Evolutionary conservation across 2,329 filamentous ascomycete species (phyloP).

Genomic region (Monilinia aucupariae): DNA sequence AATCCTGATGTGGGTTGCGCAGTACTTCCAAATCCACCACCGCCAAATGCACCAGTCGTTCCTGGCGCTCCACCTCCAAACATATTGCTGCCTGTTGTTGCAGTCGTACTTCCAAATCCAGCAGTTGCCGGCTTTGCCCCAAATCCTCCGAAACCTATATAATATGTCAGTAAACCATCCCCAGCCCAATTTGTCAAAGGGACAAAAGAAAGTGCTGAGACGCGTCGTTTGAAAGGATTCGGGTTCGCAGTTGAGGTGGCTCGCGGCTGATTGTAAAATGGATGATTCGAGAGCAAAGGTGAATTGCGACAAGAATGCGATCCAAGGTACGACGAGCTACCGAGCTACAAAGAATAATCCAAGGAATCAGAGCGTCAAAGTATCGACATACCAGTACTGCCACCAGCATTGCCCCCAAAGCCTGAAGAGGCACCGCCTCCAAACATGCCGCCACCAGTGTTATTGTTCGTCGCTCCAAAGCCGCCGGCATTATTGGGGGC

Average conservation of each 20-base stretch:
- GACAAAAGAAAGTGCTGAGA: neutral
- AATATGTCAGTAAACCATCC: conserved; percentile 22
- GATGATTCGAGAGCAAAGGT: conserved; percentile 12
- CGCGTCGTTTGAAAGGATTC: neutral
- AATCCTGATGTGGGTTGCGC: conserved; percentile 25
- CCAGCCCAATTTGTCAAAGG: neutral
- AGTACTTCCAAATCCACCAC: conserved; percentile 22
- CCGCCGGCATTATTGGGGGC: conserved; percentile 36
- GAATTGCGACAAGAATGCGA: conserved; percentile 16
- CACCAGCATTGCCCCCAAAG: conserved; percentile 36
- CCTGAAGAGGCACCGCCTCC: conserved; percentile 30
- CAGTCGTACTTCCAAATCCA: conserved; percentile 43
- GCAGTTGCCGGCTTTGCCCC: conserved; percentile 36
- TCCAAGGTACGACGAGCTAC: conserved; percentile 16
- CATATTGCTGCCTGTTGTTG: conserved; percentile 44
- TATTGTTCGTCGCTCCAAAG: conserved; percentile 38
- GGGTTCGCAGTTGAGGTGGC: neutral
- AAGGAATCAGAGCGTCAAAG: conserved; percentile 25
- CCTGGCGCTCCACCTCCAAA: conserved; percentile 43
- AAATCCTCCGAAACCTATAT: conserved; percentile 42
- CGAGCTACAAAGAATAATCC: conserved; percentile 24
- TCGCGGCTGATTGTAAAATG: neutral
- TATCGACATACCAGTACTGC: conserved; percentile 35
- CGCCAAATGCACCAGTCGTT: conserved; percentile 24
- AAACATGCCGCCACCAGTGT: conserved; percentile 38